Evolutionary conservation across 2,329 filamentous ascomycete species (phyloP).

Genomic region (Cladobotryum protrusum): DNA sequence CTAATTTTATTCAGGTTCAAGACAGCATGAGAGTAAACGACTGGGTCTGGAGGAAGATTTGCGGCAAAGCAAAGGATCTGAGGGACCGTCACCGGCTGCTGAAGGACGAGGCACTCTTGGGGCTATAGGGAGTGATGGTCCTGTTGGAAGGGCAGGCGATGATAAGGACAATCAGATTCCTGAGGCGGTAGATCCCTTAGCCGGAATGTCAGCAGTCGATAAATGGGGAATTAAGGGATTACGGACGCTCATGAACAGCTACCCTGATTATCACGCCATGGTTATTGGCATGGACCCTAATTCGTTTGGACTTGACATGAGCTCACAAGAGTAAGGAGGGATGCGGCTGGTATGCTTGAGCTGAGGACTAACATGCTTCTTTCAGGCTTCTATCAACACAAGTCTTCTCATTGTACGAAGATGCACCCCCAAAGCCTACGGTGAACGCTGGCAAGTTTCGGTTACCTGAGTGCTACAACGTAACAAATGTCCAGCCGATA

Average conservation of each 20-base stretch:
- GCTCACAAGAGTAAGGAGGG: constrained; percentile 47
- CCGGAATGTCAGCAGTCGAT: constrained; percentile 55
- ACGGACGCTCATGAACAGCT: constrained; percentile 57
- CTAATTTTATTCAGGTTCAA: constrained; percentile 19
- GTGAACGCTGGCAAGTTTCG: constrained; percentile 46
- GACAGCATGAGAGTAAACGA: constrained; percentile 39
- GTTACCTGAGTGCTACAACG: constrained; percentile 60
- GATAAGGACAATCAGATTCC: constrained; percentile 33
- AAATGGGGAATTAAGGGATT: constrained; percentile 61
- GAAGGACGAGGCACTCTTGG: constrained; percentile 38
- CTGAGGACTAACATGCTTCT: neutral
- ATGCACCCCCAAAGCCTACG: constrained; percentile 50
- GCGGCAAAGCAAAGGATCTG: constrained; percentile 26
- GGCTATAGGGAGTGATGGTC: constrained; percentile 41
- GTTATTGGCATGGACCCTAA: constrained; percentile 54
- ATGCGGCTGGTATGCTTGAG: neutral
- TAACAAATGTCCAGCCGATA: constrained; percentile 59
- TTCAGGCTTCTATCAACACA: constrained; percentile 52
- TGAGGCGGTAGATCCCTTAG: constrained; percentile 51
- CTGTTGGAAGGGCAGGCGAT: constrained; percentile 36
- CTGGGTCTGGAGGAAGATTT: constrained; percentile 37
- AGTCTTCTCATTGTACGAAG: constrained; percentile 56
- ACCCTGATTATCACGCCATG: constrained; percentile 56
- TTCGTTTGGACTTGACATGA: constrained; percentile 52
- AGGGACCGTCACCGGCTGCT: constrained; percentile 24